Base-by-base conservation (phyloP, 2,329 filamentous ascomycete genomes). In the Aspergillus flavus region DNA sequence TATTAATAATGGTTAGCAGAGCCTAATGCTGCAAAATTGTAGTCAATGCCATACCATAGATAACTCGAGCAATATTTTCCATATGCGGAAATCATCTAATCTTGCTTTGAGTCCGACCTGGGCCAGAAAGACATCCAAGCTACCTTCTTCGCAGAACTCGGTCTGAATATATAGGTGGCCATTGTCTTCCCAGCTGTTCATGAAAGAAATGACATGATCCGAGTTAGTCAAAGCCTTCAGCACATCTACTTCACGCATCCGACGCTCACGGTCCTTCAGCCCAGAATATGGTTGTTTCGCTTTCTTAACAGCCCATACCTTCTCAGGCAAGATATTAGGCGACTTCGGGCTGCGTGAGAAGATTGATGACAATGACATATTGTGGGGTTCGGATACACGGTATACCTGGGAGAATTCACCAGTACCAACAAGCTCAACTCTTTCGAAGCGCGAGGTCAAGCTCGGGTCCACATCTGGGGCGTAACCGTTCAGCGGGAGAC, bases 401-500 rank as follows among this genome's bases (percentile, higher is more conserved):
- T 93, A 99, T 0, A 99, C 95, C 61, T 91, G 87, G 0, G 95
- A 98, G 74, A 99, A 99, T 75, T 97, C 94, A 62, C 95, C 95
- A 64, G 89, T 89, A 55, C 94, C 94, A 68, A 94, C 86, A 63
- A 89, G 84, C 70, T 93, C 91, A 14, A 96, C 90, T 64, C 90
- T 91, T 60, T 90, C 88, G 74, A 99, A 99, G 59, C 91, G 88
- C 4, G 87, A 85, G 14, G 87, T 87, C 58, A 97, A 81, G 58
- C 86, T 87, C 26, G 88, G 86, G 72, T 98, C 94, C 19, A 94
- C 85, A 65, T 96, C 89, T 53, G 87, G 87, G 39, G 87, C 85
- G 62, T 90, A 86, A 9, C 85, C 87, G 69, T 92, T 90, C 59
- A 93, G 86, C 5, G 89, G 91, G 50, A 91, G 88, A 69, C 83